Evolutionary conservation across 2,329 filamentous ascomycete genomes (phyloP).

Genomic region (Fusarium secorum): DNA sequence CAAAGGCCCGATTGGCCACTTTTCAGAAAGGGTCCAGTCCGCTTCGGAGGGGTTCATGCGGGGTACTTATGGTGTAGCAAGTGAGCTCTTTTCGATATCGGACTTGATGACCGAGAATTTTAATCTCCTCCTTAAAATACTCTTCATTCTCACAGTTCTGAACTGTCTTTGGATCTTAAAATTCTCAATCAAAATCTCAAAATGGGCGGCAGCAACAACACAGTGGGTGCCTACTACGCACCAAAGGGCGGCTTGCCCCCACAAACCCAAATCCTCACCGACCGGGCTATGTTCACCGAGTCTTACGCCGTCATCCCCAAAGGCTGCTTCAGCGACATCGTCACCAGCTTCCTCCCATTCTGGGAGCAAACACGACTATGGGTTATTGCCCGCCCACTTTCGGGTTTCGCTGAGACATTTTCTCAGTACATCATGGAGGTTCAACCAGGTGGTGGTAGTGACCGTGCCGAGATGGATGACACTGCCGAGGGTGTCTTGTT

Average conservation of each 20-base stretch:
- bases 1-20: not conserved
- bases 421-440: conserved; percentile 31
- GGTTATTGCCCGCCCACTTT: conserved; percentile 21
- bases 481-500: conserved; percentile 21
- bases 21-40: not conserved
- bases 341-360: conserved; percentile 24
- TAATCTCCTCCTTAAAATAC: not conserved
- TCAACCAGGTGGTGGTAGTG: conserved; percentile 16
- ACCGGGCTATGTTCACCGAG: conserved; percentile 29
- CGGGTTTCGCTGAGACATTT: conserved; percentile 25
- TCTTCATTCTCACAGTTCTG: not conserved
- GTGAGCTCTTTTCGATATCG: not conserved
- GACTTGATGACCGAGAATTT: not conserved
- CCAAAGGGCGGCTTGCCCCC: conserved; percentile 23
- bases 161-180: too few relatives aligned
- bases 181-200: not conserved
- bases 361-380: conserved; percentile 27
- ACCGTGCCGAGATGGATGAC: conserved; percentile 22
- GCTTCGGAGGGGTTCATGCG: not conserved
- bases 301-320: conserved; percentile 28
- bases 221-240: conserved; percentile 22
- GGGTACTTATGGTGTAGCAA: not conserved
- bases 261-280: conserved; percentile 23
- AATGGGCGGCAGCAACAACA: conserved; percentile 7
- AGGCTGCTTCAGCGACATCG: conserved; percentile 29